These are phyloP conservation scores for Pseudogymnoascus pannorum DNA, from an alignment of 2,329 filamentous ascomycete genomes.

Conservation along the genomic window DNA sequence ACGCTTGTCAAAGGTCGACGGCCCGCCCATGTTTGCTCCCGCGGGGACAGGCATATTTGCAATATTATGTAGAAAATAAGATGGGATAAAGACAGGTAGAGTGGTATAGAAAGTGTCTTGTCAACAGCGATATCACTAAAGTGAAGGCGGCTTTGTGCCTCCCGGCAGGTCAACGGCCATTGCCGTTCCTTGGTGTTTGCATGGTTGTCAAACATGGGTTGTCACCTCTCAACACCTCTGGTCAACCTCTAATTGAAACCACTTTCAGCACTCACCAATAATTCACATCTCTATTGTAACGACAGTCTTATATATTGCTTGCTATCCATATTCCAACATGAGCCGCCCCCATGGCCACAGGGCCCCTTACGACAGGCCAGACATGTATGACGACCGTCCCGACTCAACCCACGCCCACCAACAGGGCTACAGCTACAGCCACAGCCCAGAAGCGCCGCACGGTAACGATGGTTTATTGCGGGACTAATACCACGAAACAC, in stretches of 20 bases:
- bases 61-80: conserved; percentile 7
- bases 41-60: conserved; percentile 39
- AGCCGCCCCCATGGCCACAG: conserved; percentile 17
- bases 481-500: conserved; percentile 21
- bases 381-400: conserved; percentile 40
- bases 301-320: not conserved
- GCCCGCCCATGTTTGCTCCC: conserved; percentile 45
- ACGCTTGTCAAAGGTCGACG: conserved; percentile 67
- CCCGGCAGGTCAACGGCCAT: not conserved
- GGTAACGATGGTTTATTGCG: conserved; percentile 29
- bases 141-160: not conserved
- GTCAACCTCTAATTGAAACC: not conserved
- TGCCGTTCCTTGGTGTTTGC: not conserved
- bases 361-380: conserved; percentile 20
- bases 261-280: not conserved
- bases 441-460: conserved; percentile 27
- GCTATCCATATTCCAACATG: conserved; percentile 15
- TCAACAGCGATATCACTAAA: not conserved
- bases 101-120: conserved; percentile 4
- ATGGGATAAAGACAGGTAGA: not conserved
- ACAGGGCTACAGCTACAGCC: conserved; percentile 16
- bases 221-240: not conserved
- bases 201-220: not conserved
- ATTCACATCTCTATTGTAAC: not conserved
- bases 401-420: conserved; percentile 12